Evolutionary conservation across 2,329 filamentous ascomycete species (phyloP), one percentile per base, ranked within the genome.

Genomic region (Capronia americana): DNA sequence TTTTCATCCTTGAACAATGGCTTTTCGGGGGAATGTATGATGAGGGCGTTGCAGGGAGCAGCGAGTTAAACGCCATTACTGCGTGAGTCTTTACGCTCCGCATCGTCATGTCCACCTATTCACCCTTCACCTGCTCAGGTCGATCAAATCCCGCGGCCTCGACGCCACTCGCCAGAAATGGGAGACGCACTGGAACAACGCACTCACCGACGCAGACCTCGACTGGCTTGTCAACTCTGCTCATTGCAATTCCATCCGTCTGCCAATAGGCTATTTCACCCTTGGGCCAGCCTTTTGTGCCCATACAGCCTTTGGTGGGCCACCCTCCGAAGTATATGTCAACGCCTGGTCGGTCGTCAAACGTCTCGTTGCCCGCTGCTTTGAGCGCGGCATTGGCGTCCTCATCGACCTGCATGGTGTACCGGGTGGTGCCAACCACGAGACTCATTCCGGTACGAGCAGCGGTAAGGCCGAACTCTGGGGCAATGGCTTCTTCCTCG

Each of bases 1-100:
- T 87, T 54, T 88, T 87, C 73, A 82, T 87, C n/a, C 80, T 87
- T 4, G 87, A 88, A 72, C 80, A 82, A 73, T 88, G 86, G 86
- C 79, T 88, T 3, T 81, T 79, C 50, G 76, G 77, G 1, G 81
- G 78, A 63, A 82, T 85, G 74, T 87, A 84, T 69, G 79, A 80
- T 2, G 74, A 78, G 1, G 76, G 76, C 12, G 74, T 78, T 8
- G 70, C 73, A 48, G 80, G 79, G 5, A 74, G 75, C 20, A 83
- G 80, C 66, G 86, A 88, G 72, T 76, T 87, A 12, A 84, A 82
- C 67, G 82, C 84, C 58, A 82, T 85, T 1, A 80, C 79, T 54
- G 78, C 79, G 46, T 77, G 70, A 44, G 70, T 69, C n/a, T 26
- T 55, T 48, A n/a, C n/a, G 12, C 14, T 61, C 24, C 50, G 20